phyloP scores from a whole-genome alignment of 495 filamentous ascomycete genomes.

The Penicillium lividum region DNA sequence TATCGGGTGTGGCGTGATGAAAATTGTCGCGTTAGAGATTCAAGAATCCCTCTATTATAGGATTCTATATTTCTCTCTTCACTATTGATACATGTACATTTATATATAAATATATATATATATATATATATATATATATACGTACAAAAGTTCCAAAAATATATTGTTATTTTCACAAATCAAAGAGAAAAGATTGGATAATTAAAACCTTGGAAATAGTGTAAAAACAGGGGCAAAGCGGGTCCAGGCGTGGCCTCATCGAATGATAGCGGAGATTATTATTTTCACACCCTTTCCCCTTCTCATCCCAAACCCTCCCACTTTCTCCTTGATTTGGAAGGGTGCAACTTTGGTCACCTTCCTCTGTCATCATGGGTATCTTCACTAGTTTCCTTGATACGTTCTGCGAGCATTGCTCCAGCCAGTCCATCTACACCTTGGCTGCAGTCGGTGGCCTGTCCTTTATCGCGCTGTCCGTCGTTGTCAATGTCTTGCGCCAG shows the following conservation, averaged over 20 bases:
- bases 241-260: slow-evolving; percentile 21
- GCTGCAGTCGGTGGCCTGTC: slow-evolving; percentile 29
- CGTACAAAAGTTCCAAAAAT: neutral
- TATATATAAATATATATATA: neutral
- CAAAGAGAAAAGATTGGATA: neutral
- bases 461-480: slow-evolving; percentile 36
- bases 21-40: neutral
- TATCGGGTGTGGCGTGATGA: slow-evolving; percentile 26
- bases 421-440: slow-evolving; percentile 36
- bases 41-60: no score
- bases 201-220: no score
- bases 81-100: neutral
- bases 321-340: slow-evolving; percentile 8
- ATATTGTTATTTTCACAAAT: no score
- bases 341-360: slow-evolving; percentile 1
- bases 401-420: slow-evolving; percentile 44
- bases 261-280: slow-evolving; percentile 32
- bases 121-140: neutral
- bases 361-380: slow-evolving; percentile 36
- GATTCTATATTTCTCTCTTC: neutral
- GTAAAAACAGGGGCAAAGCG: slow-evolving; percentile 16
- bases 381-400: slow-evolving; percentile 37
- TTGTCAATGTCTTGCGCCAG: slow-evolving; percentile 69
- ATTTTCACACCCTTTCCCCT: slow-evolving; percentile 17
- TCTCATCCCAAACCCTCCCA: slow-evolving; percentile 11